Base-by-base conservation (phyloP, 2,329 filamentous ascomycete species). In the Juglanconis sp. region DNA sequence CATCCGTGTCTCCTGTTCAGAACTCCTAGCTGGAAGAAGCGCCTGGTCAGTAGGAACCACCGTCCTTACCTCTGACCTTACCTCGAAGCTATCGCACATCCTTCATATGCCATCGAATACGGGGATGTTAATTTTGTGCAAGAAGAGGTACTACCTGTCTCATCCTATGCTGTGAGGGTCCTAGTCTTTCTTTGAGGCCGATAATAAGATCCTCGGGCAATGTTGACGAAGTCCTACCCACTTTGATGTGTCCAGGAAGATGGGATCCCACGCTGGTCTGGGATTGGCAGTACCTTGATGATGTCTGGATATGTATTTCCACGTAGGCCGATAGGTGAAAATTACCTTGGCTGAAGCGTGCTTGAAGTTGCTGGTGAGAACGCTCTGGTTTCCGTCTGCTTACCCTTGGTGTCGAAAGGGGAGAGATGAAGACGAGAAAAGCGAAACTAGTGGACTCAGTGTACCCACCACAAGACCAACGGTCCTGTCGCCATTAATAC, bases 401-500 rank as follows among this genome's bases (percentile, higher is more conserved):
- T 70, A 69, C 66, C 69, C 69, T 66, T 63, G 64, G 59, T 64
- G 55, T 57, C 47, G 62, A 64, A 64, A 60, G 64, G 63, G 64
- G 54, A 55, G 54, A 62, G 58, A 60, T 60, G 57, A 66, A 63
- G 63, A 65, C 60, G 56, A 62, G 40, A 62, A 60, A 64, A 59
- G 58, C 56, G 63, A 65, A 62, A 63, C 57, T 46, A 59, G 64
- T 67, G 57, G 63, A 65, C 56, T 62, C 58, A 56, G 61, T 72
- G 79, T 78, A 81, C 80, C 79, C 78, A 81, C 79, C 76, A 71
- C 72, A 74, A 74, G 72, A 75, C 70, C 64, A 63, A 49, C 51
- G 60, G 47, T 63, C 68, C 72, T 73, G 71, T 72, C 71, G 71
- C 77, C 24, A 61, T 63, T 78, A 87, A 76, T 88, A 88, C 65